Evolutionary conservation across 2,329 filamentous ascomycete species (phyloP), one percentile per base, ranked within the genome.

Genomic region (Fusarium palustre): DNA sequence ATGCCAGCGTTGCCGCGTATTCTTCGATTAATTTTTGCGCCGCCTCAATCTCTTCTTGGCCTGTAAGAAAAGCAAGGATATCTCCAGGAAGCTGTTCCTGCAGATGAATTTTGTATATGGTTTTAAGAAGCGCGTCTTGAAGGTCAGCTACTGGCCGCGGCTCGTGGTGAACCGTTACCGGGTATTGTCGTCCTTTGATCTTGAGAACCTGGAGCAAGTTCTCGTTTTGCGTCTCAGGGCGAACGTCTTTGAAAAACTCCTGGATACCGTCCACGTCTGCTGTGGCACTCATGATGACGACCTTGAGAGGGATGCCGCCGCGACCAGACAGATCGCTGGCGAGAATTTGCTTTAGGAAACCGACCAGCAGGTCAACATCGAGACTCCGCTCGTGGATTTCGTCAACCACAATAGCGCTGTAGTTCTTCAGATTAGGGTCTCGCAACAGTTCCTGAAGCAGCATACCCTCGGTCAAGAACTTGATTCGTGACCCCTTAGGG

Each of bases 261-360:
- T 88, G 85, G 33, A 98, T 88, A 58, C 87, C 88, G 64, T 95
- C 90, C 60, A 97, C 90, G 78, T 98, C 93, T 38, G 94, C 93
- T 9, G 96, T 99, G 50, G 96, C 96, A 85, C 94, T 97, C 96
- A 99, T 99, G 76, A 98, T 88, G 34, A 97, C 88, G 5, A 98
- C 89, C 78, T 97, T 98, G 58, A 99, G 82, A 2, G 92, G 90
- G 31, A 91, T 82, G 7, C 91, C 92, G 10, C 90, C 89, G 7
- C 91, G 88, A 9, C 89, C 89, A 45, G 87, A 83, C 38, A 87
- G 86, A 57, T 89, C 84, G 4, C 86, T 83, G 1, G 84, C 82
- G 2, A 96, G 81, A 47, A 98, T 87, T 64, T 92, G 91, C 76
- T 92, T 92, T 66, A 99, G 77, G 69, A 99, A 98, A 0, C 96